These are phyloP conservation scores for Primulina tabacum DNA, from an alignment of 257 asterid genomes.

Conservation along the genomic window DNA sequence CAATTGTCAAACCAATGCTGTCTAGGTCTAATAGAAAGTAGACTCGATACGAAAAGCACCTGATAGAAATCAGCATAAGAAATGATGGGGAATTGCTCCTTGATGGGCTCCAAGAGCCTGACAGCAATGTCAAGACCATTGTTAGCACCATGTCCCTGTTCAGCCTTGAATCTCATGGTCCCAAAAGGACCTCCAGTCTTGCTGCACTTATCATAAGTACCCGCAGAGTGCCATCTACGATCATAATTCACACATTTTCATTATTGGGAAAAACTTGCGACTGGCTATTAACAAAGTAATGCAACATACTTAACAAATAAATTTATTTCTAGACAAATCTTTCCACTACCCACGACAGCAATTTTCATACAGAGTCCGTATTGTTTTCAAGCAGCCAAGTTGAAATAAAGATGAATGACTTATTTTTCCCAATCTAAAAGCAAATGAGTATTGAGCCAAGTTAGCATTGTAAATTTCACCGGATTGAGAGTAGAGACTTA, in stretches of 20 bases:
- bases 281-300: neutral
- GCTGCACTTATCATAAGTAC: constrained; percentile 52
- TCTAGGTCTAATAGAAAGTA: neutral
- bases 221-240: constrained; percentile 93
- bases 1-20: neutral
- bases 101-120: constrained; percentile 64
- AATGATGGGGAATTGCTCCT: constrained; percentile 64
- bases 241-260: constrained; percentile 18
- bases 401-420: neutral
- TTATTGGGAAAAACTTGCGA: neutral
- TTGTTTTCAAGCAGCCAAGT: neutral
- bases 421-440: neutral
- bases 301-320: too few species aligned
- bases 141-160: constrained; percentile 68
- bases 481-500: neutral
- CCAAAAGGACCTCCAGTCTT: constrained; percentile 94
- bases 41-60: constrained; percentile 30
- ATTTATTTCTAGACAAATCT: neutral
- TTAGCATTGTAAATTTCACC: too few species aligned
- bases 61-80: constrained; percentile 72
- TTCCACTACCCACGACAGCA: neutral
- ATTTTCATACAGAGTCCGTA: neutral
- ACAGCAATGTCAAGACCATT: constrained; percentile 69
- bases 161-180: constrained; percentile 69
- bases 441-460: too few species aligned